Conservation (phyloP, 2,329 filamentous ascomycete genomes). For the Drechslera avenae region DNA sequence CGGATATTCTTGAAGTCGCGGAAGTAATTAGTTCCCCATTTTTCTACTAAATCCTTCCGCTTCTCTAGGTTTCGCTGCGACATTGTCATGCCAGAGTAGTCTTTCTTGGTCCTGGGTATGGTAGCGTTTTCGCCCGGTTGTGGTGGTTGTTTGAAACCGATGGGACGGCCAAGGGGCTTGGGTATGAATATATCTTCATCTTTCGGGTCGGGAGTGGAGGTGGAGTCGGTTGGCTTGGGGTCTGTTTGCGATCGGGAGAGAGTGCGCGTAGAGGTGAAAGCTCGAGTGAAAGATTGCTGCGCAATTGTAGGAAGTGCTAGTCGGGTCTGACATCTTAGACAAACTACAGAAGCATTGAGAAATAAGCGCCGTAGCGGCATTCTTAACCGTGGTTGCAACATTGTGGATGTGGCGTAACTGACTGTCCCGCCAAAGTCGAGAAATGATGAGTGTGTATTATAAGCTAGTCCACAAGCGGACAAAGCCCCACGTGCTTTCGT, state of each 20-base stretch:
- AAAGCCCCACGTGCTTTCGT: slow-evolving; percentile 27
- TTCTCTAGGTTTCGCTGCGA: slow-evolving; percentile 66
- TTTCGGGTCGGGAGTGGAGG: slow-evolving; percentile 18
- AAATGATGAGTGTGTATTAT: slow-evolving; percentile 18
- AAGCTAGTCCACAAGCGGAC: slow-evolving; percentile 20
- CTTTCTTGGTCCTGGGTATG: slow-evolving; percentile 58
- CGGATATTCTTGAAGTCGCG: slow-evolving; percentile 90
- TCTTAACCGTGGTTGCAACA: slow-evolving; percentile 42
- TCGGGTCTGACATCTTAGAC: slow-evolving; percentile 22
- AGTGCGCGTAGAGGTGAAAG: slow-evolving; percentile 32
- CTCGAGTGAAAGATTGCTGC: slow-evolving; percentile 21
- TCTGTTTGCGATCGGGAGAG: slow-evolving; percentile 25
- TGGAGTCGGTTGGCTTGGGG: slow-evolving; percentile 12
- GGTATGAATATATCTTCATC: slow-evolving; percentile 54
- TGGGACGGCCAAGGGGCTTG: slow-evolving; percentile 69
- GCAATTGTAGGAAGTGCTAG: slow-evolving; percentile 14
- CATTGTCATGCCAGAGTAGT: slow-evolving; percentile 41
- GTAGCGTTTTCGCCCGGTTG: slow-evolving; percentile 81
- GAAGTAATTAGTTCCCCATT: slow-evolving; percentile 88
- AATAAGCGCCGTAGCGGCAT: slow-evolving; percentile 21
- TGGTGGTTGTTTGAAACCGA: slow-evolving; percentile 79
- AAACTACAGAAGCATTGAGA: slow-evolving; percentile 20
- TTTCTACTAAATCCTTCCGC: slow-evolving; percentile 74
- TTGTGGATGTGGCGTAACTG: slow-evolving; percentile 19
- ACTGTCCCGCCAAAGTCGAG: slow-evolving; percentile 11